phyloP scores from a whole-genome alignment of 441 rosid genomes.

The Flueggea neowawraea region DNA sequence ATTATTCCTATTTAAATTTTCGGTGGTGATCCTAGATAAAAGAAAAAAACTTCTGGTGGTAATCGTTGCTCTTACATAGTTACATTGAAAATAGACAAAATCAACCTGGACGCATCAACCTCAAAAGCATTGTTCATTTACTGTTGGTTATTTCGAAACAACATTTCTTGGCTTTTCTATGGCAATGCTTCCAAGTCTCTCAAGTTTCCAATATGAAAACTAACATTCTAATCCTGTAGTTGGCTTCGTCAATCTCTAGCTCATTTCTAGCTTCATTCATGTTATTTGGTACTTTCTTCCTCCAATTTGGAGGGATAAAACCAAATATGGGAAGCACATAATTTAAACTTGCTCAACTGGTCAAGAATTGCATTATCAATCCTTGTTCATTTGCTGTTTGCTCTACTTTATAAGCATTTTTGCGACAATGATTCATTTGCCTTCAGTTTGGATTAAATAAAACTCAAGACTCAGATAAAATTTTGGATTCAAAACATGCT shows the following conservation, averaged over 20 bases:
- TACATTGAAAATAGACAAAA: too few relatives aligned
- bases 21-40: too few relatives aligned
- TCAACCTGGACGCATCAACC: slow-evolving; percentile 31
- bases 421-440: too few relatives aligned
- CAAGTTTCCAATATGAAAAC: slow-evolving; percentile 28
- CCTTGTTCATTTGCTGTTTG: too few relatives aligned
- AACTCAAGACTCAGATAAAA: not conserved
- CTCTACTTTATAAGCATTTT: too few relatives aligned
- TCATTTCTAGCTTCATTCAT: slow-evolving; percentile 43
- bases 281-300: slow-evolving; percentile 36
- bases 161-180: slow-evolving; percentile 28
- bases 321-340: slow-evolving; percentile 66
- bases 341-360: slow-evolving; percentile 11
- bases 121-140: slow-evolving; percentile 14
- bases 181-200: slow-evolving; percentile 18
- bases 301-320: slow-evolving; percentile 69
- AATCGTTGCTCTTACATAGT: too few relatives aligned
- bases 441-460: not conserved
- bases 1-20: too few relatives aligned
- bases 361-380: slow-evolving; percentile 2
- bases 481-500: too few relatives aligned
- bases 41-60: too few relatives aligned
- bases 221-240: slow-evolving; percentile 29
- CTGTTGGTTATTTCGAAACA: slow-evolving; percentile 31
- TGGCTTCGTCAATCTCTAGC: slow-evolving; percentile 32